Conservation (phyloP, 2,329 filamentous ascomycete genomes). For the Penicillium vulpinum region DNA sequence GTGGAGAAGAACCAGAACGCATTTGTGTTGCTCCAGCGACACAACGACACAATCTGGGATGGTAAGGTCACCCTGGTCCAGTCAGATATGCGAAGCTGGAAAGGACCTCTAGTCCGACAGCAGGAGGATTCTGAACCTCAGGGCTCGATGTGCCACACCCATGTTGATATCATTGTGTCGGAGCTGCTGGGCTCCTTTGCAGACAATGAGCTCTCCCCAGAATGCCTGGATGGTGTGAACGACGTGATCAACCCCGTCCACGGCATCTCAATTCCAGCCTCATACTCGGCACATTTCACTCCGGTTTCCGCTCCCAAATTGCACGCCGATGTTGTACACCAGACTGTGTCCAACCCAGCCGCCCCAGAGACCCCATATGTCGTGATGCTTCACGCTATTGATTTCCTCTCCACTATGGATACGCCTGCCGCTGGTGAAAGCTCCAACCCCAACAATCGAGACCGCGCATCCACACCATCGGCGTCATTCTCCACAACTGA, state of each 20-base stretch:
- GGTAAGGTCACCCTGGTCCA: slow-evolving; percentile 83
- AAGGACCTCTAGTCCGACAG: slow-evolving; percentile 61
- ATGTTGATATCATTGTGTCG: slow-evolving; percentile 85
- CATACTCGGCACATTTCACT: slow-evolving; percentile 91
- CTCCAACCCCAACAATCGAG: slow-evolving; percentile 22
- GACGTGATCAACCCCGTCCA: slow-evolving; percentile 76
- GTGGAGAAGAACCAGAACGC: slow-evolving; percentile 99
- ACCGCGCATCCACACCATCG: slow-evolving; percentile 30
- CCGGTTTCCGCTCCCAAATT: slow-evolving; percentile 87
- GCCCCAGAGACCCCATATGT: slow-evolving; percentile 93
- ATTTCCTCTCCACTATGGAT: slow-evolving; percentile 75
- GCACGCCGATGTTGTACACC: slow-evolving; percentile 72
- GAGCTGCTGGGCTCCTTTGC: slow-evolving; percentile 91
- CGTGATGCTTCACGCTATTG: slow-evolving; percentile 84
- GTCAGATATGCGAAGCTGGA: slow-evolving; percentile 97
- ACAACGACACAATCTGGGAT: slow-evolving; percentile 80
- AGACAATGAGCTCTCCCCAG: slow-evolving; percentile 94
- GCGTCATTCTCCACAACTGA: slow-evolving; percentile 33
- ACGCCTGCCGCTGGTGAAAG: slow-evolving; percentile 34
- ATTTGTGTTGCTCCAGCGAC: slow-evolving; percentile 84
- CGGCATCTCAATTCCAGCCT: slow-evolving; percentile 90
- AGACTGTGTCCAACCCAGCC: slow-evolving; percentile 62
- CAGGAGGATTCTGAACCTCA: slow-evolving; percentile 45
- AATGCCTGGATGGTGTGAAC: slow-evolving; percentile 94
- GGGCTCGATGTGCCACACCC: slow-evolving; percentile 37